Conservation (phyloP, 257 asterid species). For the Przewalskia tangutica region DNA sequence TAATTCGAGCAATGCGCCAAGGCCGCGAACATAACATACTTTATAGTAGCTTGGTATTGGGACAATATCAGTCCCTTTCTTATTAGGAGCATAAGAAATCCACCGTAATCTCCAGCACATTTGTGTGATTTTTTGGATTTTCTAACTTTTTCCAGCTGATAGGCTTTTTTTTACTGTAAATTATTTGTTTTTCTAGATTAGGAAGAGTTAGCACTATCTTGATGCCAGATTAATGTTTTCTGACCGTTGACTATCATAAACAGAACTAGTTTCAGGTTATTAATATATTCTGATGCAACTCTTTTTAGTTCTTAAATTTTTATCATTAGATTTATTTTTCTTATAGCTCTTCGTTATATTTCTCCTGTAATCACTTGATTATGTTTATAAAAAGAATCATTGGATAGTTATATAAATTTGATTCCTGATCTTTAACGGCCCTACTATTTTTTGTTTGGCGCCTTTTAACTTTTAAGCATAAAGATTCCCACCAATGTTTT, state of each 20-base stretch:
- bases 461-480: background rate
- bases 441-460: background rate
- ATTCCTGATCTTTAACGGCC: background rate
- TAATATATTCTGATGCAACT: background rate
- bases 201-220: background rate
- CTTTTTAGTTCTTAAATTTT: background rate
- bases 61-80: background rate
- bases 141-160: background rate
- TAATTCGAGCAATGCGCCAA: background rate
- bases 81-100: background rate
- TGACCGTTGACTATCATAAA: background rate
- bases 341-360: background rate
- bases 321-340: background rate
- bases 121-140: background rate
- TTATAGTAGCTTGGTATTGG: background rate
- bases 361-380: background rate
- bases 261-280: background rate
- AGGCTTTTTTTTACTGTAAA: background rate
- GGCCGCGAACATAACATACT: background rate
- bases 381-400: background rate
- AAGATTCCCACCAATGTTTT: background rate
- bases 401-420: background rate
- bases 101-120: background rate
- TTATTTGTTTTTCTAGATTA: background rate
- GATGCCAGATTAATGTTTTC: background rate